Percentiles rank a stretch among this genome's conserved stretches.
Conservation (phyloP, 164 flowering plant genomes). For the Piper longum region DNA sequence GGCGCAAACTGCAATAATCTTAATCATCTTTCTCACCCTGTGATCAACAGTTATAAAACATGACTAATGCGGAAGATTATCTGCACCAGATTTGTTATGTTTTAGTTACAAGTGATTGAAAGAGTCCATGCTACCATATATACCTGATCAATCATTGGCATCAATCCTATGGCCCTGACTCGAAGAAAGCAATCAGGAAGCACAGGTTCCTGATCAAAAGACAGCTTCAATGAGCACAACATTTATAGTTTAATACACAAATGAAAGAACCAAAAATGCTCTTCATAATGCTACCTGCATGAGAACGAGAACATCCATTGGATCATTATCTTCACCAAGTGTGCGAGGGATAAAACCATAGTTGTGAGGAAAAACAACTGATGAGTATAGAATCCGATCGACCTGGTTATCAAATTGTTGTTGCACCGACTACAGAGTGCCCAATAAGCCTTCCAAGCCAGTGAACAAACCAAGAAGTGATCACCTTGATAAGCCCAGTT, state of each 20-base stretch:
- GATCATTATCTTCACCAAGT: constrained; percentile 66
- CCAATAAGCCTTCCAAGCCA: too few species aligned
- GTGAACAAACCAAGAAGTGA: neutral
- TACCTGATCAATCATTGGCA: constrained; percentile 57
- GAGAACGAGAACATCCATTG: constrained; percentile 56
- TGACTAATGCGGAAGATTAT: neutral
- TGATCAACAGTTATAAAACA: neutral
- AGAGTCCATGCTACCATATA: too few species aligned
- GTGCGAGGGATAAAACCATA: constrained; percentile 72
- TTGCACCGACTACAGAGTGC: neutral
- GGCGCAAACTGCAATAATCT: constrained; percentile 69
- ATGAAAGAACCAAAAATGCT: too few species aligned
- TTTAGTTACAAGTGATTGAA: neutral
- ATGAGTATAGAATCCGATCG: constrained; percentile 55
- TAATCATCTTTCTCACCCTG: constrained; percentile 71
- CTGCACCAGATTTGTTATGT: neutral
- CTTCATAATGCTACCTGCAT: constrained; percentile 41
- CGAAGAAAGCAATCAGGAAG: constrained; percentile 56
- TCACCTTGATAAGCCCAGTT: constrained; percentile 70
- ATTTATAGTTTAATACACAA: neutral
- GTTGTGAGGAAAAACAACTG: constrained; percentile 69
- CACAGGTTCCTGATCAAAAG: neutral
- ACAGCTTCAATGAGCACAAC: neutral
- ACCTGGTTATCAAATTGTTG: constrained; percentile 21
- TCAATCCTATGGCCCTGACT: constrained; percentile 53